phyloP scores from a whole-genome alignment of 2,329 filamentous ascomycete genomes.

The Canariomyces notabilis region DNA sequence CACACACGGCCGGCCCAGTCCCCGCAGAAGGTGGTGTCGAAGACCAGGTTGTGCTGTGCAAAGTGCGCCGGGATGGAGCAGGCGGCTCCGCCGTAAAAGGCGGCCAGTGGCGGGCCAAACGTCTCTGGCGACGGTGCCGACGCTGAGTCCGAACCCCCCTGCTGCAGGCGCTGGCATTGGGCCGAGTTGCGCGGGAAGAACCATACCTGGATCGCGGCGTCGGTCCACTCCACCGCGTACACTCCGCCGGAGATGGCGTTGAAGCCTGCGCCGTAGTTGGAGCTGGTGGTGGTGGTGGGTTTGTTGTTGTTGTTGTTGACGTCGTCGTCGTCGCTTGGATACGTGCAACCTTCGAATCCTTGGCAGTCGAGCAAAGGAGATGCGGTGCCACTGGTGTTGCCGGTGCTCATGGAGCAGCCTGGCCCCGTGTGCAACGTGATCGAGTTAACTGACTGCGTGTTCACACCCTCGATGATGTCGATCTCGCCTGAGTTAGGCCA shows the following conservation, averaged over 20 bases:
- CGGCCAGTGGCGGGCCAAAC: conserved; percentile 67
- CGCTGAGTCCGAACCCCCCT: too few species aligned
- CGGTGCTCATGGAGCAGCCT: conserved; percentile 54
- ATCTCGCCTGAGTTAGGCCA: conserved; percentile 72
- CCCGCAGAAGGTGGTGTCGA: conserved; percentile 83
- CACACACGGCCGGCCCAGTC: conserved; percentile 77
- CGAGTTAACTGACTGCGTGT: conserved; percentile 52
- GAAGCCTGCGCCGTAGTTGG: conserved; percentile 60
- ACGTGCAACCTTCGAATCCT: conserved; percentile 49
- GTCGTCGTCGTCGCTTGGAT: conserved; percentile 43
- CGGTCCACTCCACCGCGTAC: conserved; percentile 74
- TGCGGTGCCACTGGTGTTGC: conserved; percentile 41
- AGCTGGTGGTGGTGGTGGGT: too few species aligned
- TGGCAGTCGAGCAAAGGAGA: conserved; percentile 38
- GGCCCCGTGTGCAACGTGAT: conserved; percentile 64
- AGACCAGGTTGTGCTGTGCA: conserved; percentile 66
- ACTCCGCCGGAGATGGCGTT: conserved; percentile 65
- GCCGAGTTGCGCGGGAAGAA: conserved; percentile 63
- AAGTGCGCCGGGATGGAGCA: conserved; percentile 73
- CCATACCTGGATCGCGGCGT: conserved; percentile 67
- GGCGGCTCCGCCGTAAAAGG: conserved; percentile 58
- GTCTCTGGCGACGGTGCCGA: conserved; percentile 49
- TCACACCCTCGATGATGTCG: conserved; percentile 76
- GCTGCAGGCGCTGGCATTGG: neutral
- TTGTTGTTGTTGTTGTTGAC: too few species aligned